phyloP scores from a whole-genome alignment of 345 rosid genomes.

The Camelina sativa region DNA sequence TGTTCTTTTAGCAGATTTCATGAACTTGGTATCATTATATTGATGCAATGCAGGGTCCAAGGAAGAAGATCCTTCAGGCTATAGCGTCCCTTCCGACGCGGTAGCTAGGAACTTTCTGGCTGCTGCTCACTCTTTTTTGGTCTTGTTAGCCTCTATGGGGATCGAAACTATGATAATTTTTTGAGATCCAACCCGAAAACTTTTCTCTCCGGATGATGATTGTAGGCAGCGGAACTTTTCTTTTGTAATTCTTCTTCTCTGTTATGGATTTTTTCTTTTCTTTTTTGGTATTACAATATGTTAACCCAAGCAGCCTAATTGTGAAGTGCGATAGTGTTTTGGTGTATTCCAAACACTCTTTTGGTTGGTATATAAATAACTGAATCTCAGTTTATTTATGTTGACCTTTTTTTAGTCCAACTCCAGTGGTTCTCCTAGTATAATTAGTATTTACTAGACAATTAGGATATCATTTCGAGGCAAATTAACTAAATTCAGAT shows the following conservation, averaged over 20 bases:
- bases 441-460: too few species aligned
- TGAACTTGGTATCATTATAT: conserved; percentile 2
- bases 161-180: conserved; percentile 20
- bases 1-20: conserved; percentile 4
- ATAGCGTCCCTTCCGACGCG: conserved; percentile 60
- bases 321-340: background rate
- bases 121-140: conserved; percentile 15
- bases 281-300: background rate
- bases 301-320: conserved; percentile 27
- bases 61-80: conserved; percentile 92
- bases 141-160: conserved; percentile 17
- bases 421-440: too few species aligned
- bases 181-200: conserved; percentile 30
- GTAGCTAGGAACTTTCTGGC: conserved; percentile 24
- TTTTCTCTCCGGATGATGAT: conserved; percentile 16
- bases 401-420: too few species aligned
- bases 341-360: background rate
- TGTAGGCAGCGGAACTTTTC: conserved; percentile 26
- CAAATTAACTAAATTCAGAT: background rate
- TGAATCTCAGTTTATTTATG: background rate
- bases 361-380: background rate
- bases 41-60: conserved; percentile 73
- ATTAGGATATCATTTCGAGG: too few species aligned
- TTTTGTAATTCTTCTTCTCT: conserved; percentile 18
- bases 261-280: background rate